phyloP scores from a whole-genome alignment of 1,139 yeast species.

The Taphrina wiesneri region DNA sequence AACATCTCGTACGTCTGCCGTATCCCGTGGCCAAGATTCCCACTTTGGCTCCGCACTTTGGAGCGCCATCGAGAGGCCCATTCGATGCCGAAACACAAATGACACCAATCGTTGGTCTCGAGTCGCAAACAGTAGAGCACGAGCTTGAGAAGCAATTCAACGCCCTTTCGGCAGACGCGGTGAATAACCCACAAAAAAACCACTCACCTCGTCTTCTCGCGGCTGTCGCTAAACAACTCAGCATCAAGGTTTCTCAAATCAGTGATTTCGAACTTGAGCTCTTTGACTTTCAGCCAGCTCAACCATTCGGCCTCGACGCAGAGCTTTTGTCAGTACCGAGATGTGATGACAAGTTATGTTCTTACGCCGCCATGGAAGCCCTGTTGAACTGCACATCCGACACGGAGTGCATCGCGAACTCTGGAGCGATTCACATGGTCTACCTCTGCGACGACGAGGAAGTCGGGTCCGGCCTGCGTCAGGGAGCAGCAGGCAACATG shows the following conservation, averaged over 20 bases:
- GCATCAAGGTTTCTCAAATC: constrained; percentile 54
- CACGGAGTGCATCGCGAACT: constrained; percentile 61
- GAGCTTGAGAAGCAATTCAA: constrained; percentile 24
- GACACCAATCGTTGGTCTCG: constrained; percentile 78
- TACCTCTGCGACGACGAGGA: constrained; percentile 93
- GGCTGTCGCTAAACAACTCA: constrained; percentile 66
- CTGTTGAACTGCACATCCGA: constrained; percentile 51
- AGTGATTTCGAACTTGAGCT: constrained; percentile 84
- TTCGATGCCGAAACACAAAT: constrained; percentile 86
- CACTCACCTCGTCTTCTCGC: constrained; percentile 76
- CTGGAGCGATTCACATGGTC: constrained; percentile 59
- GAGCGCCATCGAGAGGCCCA: constrained; percentile 72
- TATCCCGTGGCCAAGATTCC: constrained; percentile 88
- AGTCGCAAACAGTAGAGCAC: constrained; percentile 38
- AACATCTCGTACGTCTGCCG: constrained; percentile 75
- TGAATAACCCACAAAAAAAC: constrained; percentile 50
- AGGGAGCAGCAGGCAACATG: constrained; percentile 91
- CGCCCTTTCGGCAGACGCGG: background rate
- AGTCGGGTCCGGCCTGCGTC: constrained; percentile 84
- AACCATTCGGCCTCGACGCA: constrained; percentile 81
- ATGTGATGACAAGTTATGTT: constrained; percentile 87
- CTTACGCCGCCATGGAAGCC: constrained; percentile 76
- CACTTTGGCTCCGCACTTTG: constrained; percentile 92
- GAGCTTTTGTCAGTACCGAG: constrained; percentile 92
- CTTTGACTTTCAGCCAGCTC: constrained; percentile 79